Evolutionary conservation across 306 rosid genomes (phyloP).

Genomic region (Prosopis cineraria): DNA sequence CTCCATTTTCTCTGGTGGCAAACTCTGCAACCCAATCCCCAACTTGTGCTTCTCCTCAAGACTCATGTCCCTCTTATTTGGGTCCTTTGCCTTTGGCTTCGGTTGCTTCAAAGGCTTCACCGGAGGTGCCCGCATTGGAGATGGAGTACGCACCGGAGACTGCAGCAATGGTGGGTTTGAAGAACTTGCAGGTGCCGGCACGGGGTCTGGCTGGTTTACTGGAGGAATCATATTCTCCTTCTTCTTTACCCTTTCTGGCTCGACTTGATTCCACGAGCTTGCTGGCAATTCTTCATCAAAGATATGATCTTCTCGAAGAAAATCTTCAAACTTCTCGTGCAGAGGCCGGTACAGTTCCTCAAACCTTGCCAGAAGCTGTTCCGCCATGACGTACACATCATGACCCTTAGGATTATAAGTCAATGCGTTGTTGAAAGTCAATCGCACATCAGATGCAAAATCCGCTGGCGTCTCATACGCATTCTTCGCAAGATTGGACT

Average conservation of each 20-base stretch:
- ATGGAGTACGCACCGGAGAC: conserved; percentile 68
- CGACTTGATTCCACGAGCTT: conserved; percentile 80
- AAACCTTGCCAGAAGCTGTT: conserved; percentile 58
- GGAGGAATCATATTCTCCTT: conserved; percentile 39
- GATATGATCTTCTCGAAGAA: conserved; percentile 35
- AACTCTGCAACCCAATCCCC: conserved; percentile 85
- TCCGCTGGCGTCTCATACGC: conserved; percentile 56
- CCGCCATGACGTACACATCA: conserved; percentile 63
- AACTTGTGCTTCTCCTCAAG: conserved; percentile 88
- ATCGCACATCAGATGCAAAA: conserved; percentile 72
- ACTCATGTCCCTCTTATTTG: conserved; percentile 88
- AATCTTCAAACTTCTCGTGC: conserved; percentile 47
- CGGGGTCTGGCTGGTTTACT: conserved; percentile 25
- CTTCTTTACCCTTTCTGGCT: conserved; percentile 53
- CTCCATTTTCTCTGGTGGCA: conserved; percentile 94
- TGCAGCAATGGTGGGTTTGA: conserved; percentile 58
- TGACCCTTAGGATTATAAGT: conserved; percentile 86
- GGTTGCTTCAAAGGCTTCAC: conserved; percentile 89
- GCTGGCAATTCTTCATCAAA: conserved; percentile 81
- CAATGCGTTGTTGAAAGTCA: conserved; percentile 82
- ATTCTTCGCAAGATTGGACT: conserved; percentile 53
- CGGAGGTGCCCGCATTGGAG: conserved; percentile 58
- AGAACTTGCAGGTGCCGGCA: conserved; percentile 49
- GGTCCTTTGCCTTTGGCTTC: conserved; percentile 94
- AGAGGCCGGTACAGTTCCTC: conserved; percentile 72